A percentile compares a stretch with the other conserved stretches of the same genome.
phyloP scores from a whole-genome alignment of 768 basidiomycete genomes.

The Pleurotus pulmonarius region DNA sequence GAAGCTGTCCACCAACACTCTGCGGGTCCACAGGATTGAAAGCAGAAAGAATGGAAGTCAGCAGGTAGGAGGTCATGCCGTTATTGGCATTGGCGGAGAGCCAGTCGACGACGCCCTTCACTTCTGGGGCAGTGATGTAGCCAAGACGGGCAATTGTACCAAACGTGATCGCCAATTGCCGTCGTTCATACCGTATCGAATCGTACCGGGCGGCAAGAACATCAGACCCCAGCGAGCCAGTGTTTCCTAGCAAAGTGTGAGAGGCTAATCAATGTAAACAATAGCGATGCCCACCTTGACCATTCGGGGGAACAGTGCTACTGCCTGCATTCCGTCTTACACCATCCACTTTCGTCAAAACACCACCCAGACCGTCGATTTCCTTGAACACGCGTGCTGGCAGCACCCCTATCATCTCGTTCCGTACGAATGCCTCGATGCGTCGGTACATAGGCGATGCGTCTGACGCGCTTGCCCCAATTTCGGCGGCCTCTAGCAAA shows the following conservation, averaged over 20 bases:
- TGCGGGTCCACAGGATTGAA: conserved; percentile 65
- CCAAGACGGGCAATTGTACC: conserved; percentile 63
- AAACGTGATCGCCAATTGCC: conserved; percentile 60
- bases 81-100: conserved; percentile 63
- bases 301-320: conserved; percentile 53
- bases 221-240: conserved; percentile 57
- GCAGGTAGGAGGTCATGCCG: conserved; percentile 63
- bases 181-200: conserved; percentile 71
- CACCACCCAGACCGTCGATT: conserved; percentile 54
- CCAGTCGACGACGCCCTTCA: conserved; percentile 70
- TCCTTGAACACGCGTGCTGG: conserved; percentile 57
- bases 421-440: conserved; percentile 50
- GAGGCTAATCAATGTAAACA: background rate
- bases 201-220: conserved; percentile 66
- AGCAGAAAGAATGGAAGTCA: conserved; percentile 59
- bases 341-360: conserved; percentile 49
- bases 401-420: conserved; percentile 53
- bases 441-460: conserved; percentile 46
- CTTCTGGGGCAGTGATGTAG: conserved; percentile 53
- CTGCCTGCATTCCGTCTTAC: conserved; percentile 62
- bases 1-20: conserved; percentile 37
- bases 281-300: conserved; percentile 42
- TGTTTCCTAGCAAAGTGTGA: conserved; percentile 26
- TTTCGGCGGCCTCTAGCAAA: conserved; percentile 57
- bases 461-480: background rate